These are phyloP conservation scores for Naganishia sp. DNA, from an alignment of 1,284 basidiomycete genomes.

Conservation along the genomic window DNA sequence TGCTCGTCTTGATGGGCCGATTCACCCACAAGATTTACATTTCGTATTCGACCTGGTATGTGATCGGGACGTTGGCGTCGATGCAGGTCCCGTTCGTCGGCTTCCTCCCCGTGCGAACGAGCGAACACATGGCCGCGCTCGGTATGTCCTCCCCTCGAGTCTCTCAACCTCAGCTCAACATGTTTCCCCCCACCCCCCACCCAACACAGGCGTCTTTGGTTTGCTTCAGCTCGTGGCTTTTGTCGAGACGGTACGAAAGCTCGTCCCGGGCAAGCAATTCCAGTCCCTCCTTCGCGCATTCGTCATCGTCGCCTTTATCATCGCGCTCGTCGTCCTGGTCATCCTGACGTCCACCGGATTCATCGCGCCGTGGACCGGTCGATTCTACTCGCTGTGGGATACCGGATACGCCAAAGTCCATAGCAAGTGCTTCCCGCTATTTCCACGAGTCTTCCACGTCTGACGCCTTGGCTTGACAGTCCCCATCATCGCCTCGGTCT, in stretches of 20 bases:
- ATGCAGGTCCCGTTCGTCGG: slow-evolving; percentile 99
- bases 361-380: slow-evolving; percentile 98
- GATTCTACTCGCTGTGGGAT: slow-evolving; percentile 99
- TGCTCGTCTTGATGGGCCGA: slow-evolving; percentile 94
- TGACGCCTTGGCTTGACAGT: slow-evolving; percentile 50
- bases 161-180: not conserved
- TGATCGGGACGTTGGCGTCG: slow-evolving; percentile 91
- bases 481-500: slow-evolving; percentile 98
- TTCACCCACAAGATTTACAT: slow-evolving; percentile 91
- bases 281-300: slow-evolving; percentile 71
- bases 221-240: slow-evolving; percentile 96
- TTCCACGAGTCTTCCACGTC: not conserved
- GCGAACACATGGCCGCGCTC: slow-evolving; percentile 98
- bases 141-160: slow-evolving; percentile 58
- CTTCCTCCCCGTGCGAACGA: slow-evolving; percentile 96
- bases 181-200: no score
- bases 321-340: slow-evolving; percentile 71
- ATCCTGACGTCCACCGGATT: slow-evolving; percentile 87
- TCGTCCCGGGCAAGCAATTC: slow-evolving; percentile 93
- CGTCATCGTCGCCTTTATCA: slow-evolving; percentile 69
- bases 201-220: slow-evolving; percentile 87
- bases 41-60: slow-evolving; percentile 96
- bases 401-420: slow-evolving; percentile 92
- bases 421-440: slow-evolving; percentile 59
- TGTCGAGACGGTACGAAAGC: slow-evolving; percentile 80